Conservation (phyloP, 768 basidiomycete genomes). For the Wakefieldia striispora region DNA sequence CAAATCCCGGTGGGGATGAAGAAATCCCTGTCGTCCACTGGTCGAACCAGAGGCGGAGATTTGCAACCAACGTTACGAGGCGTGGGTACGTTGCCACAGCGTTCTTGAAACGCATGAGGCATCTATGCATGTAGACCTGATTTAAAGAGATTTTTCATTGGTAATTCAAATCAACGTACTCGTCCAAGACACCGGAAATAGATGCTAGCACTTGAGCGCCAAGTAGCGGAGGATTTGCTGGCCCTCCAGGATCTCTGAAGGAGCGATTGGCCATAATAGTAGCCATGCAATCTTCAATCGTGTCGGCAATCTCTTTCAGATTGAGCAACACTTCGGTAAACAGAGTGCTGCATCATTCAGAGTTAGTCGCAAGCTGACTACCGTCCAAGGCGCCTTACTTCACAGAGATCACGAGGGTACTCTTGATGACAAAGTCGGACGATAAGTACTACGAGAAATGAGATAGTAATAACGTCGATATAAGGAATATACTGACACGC, state of each 20-base stretch:
- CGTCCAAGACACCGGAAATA: conserved; percentile 46
- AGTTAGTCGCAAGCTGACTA: conserved; percentile 6
- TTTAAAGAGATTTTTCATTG: conserved; percentile 13
- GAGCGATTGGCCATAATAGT: conserved; percentile 31
- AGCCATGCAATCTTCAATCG: conserved; percentile 41
- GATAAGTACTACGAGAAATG: conserved; percentile 47
- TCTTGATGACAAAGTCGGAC: conserved; percentile 58
- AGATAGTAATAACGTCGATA: not conserved
- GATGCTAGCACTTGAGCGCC: conserved; percentile 46
- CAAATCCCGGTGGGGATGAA: conserved; percentile 40
- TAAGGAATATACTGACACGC: conserved; percentile 33
- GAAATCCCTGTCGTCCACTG: conserved; percentile 46
- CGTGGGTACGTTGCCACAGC: conserved; percentile 45
- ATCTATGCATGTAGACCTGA: conserved; percentile 34
- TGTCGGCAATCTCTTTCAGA: conserved; percentile 39
- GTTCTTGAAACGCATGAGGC: conserved; percentile 57
- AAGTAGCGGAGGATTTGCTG: conserved; percentile 17
- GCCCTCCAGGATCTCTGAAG: conserved; percentile 27
- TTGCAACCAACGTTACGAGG: conserved; percentile 39
- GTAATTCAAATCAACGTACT: conserved; percentile 38
- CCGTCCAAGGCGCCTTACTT: conserved; percentile 39
- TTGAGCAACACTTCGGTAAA: conserved; percentile 47
- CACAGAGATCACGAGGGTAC: conserved; percentile 46
- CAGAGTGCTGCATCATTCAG: conserved; percentile 35
- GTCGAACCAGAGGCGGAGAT: conserved; percentile 45